Base-by-base conservation (phyloP, 257 asterid species). In the Solanum tacnaense region DNA sequence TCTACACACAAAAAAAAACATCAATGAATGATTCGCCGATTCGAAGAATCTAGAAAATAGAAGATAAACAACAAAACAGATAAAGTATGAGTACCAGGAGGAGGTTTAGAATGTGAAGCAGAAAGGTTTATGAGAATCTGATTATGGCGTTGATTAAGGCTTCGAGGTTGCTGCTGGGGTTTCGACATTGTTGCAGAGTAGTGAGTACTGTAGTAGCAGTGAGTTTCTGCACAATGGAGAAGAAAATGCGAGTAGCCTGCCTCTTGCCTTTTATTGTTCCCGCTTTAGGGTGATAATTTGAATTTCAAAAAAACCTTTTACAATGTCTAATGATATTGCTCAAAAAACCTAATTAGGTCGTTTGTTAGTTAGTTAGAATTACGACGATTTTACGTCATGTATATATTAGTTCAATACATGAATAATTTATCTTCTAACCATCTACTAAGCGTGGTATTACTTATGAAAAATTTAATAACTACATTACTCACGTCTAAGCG, bases 91-190 rank as follows among this genome's bases (percentile, higher is more conserved):
- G 76, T 84, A 81, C 70, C 25, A 5, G 83, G 85, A 82, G 13
- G 91, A 74, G 91, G 91, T 88, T 89, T 92, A 9, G 94, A 88
- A 13, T 89, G 98, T 35, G 98, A 92, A 29, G 94, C 92, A 44
- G 99, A 94, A 4, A 91, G 91, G 86, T 91, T 93, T 12, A 39
- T 23, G 20, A 95, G 95, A 82, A 88, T 88, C 32, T 95, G 96
- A 88, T 76, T 89, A 88, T 94, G 96, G 85, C 93, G 95, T 91
- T 96, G 98, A 86, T 96, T 96, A 84, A 96, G 98, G 88, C 98
- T 96, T 70, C 94, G 79, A 25, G 95, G 90, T 60, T 27, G 91
- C 86, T 87, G 93, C 9, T 91, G 93, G 84, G 94, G 16, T 20
- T 78, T 78, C 13, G 85, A 95, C 98, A 96, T 95, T 32, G 25